These are phyloP conservation scores for Theobroma cacao DNA, from an alignment of 345 rosid species.

Conservation along the genomic window DNA sequence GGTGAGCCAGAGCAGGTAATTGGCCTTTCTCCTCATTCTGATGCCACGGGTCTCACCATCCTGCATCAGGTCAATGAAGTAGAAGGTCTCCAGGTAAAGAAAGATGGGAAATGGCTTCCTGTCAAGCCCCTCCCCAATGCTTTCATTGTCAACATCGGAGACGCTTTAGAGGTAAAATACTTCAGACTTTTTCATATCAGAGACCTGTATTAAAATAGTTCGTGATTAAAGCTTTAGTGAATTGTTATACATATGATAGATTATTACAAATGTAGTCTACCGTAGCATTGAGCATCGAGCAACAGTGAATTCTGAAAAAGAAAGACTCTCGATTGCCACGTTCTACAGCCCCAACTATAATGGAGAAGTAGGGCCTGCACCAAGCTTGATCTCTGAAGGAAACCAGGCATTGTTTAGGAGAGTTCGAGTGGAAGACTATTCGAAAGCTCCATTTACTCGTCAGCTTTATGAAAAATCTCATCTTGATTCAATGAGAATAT, in stretches of 20 bases:
- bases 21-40: constrained; percentile 26
- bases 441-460: constrained; percentile 12
- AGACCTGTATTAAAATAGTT: too few relatives aligned
- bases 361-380: constrained; percentile 41
- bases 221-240: neutral
- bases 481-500: constrained; percentile 9
- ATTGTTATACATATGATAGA: constrained; percentile 46
- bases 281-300: constrained; percentile 48
- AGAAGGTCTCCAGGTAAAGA: constrained; percentile 25
- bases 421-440: constrained; percentile 4
- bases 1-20: constrained; percentile 28
- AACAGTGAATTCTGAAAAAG: constrained; percentile 19
- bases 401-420: constrained; percentile 24
- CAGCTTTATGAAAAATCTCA: constrained; percentile 18
- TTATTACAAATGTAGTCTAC: constrained; percentile 41
- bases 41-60: constrained; percentile 19
- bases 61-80: constrained; percentile 22
- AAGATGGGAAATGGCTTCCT: constrained; percentile 23
- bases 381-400: constrained; percentile 31
- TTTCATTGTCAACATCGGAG: constrained; percentile 17
- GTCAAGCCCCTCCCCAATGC: constrained; percentile 16
- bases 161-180: neutral
- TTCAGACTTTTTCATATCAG: too few relatives aligned
- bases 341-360: constrained; percentile 33
- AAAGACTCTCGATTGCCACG: constrained; percentile 28